A percentile compares a stretch with the other conserved stretches of the same genome.
Evolutionary conservation across 1,284 basidiomycete genomes (phyloP).

Genomic region (Ganoderma resinaceum): DNA sequence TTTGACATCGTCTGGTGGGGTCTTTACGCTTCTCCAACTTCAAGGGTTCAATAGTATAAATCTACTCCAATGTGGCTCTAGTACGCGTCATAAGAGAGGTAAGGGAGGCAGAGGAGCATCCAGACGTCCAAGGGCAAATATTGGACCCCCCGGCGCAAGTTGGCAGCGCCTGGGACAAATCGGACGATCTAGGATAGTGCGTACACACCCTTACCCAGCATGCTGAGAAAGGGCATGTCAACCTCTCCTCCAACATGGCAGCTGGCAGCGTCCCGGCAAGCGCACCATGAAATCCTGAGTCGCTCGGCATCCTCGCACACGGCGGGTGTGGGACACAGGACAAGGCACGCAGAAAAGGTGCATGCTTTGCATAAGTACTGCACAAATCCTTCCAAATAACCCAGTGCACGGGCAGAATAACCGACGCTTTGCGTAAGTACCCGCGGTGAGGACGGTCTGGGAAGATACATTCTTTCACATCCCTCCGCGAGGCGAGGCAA

Average conservation of each 20-base stretch:
- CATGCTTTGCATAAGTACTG: neutral
- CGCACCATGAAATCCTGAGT: constrained; percentile 1
- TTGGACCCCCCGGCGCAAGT: neutral
- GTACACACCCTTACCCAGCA: constrained; percentile 1
- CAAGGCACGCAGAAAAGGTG: constrained; percentile 4
- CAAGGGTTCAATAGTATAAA: too few species aligned
- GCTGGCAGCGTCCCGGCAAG: neutral
- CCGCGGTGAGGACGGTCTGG: neutral
- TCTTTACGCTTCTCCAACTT: too few species aligned
- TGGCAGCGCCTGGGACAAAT: neutral
- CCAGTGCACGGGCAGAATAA: neutral
- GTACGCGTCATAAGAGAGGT: neutral
- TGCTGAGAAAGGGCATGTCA: constrained; percentile 8
- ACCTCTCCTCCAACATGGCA: neutral
- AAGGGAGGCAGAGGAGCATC: neutral
- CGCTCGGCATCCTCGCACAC: constrained; percentile 3
- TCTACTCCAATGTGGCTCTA: neutral
- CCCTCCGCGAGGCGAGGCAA: neutral
- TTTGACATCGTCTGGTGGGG: neutral
- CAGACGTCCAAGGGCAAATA: neutral
- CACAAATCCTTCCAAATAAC: neutral
- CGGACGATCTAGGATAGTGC: neutral
- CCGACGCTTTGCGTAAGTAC: neutral
- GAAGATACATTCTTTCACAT: neutral
- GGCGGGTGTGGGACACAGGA: constrained; percentile 13